Percentiles rank a stretch among this genome's conserved stretches.
Evolutionary conservation across 768 basidiomycete species (phyloP).

Genomic region (Crepidotus variabilis): DNA sequence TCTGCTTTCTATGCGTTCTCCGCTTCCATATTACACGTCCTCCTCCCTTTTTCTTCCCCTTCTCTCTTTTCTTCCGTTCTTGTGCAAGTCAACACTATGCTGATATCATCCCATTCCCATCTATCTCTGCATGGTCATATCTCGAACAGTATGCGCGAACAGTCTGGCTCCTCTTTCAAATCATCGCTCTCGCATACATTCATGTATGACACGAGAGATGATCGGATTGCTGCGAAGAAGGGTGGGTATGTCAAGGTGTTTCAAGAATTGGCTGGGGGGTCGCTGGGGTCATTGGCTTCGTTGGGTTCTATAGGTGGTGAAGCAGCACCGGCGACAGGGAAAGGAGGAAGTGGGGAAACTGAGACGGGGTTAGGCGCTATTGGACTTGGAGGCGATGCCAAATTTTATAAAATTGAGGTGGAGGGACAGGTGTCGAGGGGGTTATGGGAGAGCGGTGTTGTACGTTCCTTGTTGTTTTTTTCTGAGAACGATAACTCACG

Average conservation of each 20-base stretch:
- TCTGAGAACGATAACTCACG: no score
- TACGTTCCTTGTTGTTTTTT: neutral
- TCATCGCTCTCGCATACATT: slow-evolving; percentile 81
- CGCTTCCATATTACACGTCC: no score
- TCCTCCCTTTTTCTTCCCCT: no score
- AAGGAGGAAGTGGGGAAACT: neutral
- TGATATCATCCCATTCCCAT: no score
- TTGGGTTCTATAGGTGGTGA: no score
- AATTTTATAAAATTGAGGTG: slow-evolving; percentile 70
- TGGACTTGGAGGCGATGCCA: slow-evolving; percentile 68
- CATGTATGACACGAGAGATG: slow-evolving; percentile 72
- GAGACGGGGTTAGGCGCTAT: neutral
- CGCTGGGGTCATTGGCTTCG: neutral
- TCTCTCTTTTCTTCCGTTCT: no score
- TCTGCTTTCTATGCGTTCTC: no score
- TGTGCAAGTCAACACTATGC: no score
- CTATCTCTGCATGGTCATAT: slow-evolving; percentile 1
- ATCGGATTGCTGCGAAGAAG: slow-evolving; percentile 54
- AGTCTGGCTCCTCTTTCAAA: slow-evolving; percentile 78
- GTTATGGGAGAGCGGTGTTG: slow-evolving; percentile 51
- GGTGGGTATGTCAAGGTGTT: slow-evolving; percentile 62
- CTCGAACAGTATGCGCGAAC: slow-evolving; percentile 66
- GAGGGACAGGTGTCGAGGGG: slow-evolving; percentile 62
- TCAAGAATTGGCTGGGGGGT: slow-evolving; percentile 59
- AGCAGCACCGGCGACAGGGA: no score